A percentile compares a stretch with the other conserved stretches of the same genome.
Evolutionary conservation across 164 flowering plant genomes (phyloP).

Genomic region (Hamamelis virginiana): DNA sequence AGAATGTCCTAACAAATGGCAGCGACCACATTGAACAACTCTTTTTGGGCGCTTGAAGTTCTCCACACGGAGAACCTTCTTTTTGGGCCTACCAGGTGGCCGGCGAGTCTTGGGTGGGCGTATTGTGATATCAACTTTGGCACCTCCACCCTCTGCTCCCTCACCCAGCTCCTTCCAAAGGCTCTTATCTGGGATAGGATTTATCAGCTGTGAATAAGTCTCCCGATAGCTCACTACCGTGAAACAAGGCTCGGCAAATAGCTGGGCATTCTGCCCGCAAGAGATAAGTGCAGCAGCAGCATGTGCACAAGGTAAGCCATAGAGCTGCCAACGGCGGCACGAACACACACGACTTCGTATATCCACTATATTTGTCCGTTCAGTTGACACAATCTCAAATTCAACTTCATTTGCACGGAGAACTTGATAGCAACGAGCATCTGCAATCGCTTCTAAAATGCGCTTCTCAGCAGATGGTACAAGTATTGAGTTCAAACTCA

Average conservation of each 20-base stretch:
- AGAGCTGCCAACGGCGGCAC: constrained; percentile 92
- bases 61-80: constrained; percentile 80
- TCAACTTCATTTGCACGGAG: constrained; percentile 56
- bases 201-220: constrained; percentile 39
- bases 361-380: constrained; percentile 55
- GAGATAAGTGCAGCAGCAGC: constrained; percentile 96
- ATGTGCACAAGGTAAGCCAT: constrained; percentile 97
- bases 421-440: constrained; percentile 54
- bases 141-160: constrained; percentile 73
- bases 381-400: constrained; percentile 88
- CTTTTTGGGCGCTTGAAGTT: constrained; percentile 63
- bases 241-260: constrained; percentile 49
- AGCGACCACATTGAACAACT: constrained; percentile 93
- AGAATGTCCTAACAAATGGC: constrained; percentile 93
- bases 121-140: constrained; percentile 55
- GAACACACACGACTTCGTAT: constrained; percentile 59
- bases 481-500: constrained; percentile 47
- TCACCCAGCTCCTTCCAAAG: constrained; percentile 70
- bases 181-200: constrained; percentile 42
- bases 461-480: constrained; percentile 56
- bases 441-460: constrained; percentile 43
- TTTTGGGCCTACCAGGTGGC: constrained; percentile 96
- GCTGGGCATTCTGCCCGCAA: constrained; percentile 46
- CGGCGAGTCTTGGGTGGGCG: constrained; percentile 91
- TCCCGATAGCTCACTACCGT: constrained; percentile 40